A percentile compares a stretch with the other conserved stretches of the same genome.
phyloP scores from a whole-genome alignment of 192 early-diverging fungal genomes.

The Geranomyces michiganensis region DNA sequence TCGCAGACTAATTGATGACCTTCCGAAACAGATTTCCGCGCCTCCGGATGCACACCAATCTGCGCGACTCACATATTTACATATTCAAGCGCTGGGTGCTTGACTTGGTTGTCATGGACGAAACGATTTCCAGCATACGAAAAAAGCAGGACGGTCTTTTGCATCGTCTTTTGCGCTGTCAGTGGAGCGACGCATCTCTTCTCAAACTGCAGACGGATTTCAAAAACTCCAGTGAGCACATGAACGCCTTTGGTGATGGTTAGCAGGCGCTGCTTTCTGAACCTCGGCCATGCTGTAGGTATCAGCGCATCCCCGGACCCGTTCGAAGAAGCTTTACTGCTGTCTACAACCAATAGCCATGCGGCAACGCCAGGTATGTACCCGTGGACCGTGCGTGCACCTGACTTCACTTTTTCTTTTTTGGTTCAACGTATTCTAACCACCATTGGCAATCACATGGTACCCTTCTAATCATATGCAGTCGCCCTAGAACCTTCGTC shows the following conservation, averaged over 20 bases:
- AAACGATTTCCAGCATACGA: slow-evolving; percentile 72
- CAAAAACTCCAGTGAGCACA: too few species aligned
- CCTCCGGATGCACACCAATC: slow-evolving; percentile 74
- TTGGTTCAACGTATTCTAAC: too few species aligned
- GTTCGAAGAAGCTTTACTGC: slow-evolving; percentile 29
- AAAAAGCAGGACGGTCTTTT: slow-evolving; percentile 68
- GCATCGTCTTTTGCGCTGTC: slow-evolving; percentile 82
- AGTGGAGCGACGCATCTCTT: slow-evolving; percentile 71
- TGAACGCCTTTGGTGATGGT: too few species aligned
- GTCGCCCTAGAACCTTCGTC: too few species aligned
- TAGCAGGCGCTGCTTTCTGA: too few species aligned
- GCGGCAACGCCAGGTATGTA: slow-evolving; percentile 20
- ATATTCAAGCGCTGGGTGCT: slow-evolving; percentile 93
- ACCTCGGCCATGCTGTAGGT: too few species aligned
- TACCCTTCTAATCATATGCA: too few species aligned
- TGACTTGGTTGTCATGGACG: slow-evolving; percentile 70
- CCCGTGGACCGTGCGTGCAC: background rate
- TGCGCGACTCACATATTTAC: slow-evolving; percentile 92
- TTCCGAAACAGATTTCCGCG: slow-evolving; percentile 67
- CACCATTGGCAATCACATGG: too few species aligned
- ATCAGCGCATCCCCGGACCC: slow-evolving; percentile 18
- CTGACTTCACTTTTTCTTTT: too few species aligned
- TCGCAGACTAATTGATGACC: background rate
- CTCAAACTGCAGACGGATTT: background rate
- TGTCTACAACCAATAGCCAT: slow-evolving; percentile 37